phyloP scores from a whole-genome alignment of 2,329 filamentous ascomycete species.

The Lachnellula arida region DNA sequence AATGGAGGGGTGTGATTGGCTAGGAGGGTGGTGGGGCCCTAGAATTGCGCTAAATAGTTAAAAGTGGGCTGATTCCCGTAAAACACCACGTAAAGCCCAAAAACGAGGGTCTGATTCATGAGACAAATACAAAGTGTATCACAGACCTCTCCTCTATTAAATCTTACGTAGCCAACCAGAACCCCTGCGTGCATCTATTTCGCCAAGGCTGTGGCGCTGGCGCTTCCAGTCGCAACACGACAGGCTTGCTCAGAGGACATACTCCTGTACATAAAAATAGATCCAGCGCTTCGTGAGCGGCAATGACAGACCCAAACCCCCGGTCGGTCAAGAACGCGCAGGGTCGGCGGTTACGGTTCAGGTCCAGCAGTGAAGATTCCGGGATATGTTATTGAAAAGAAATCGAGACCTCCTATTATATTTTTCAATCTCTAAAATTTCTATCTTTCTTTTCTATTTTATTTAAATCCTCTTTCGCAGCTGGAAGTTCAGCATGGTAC shows the following conservation, averaged over 20 bases:
- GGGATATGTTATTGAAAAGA: neutral
- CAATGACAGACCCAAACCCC: neutral
- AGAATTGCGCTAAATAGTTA: too few species aligned
- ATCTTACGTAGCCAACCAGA: neutral
- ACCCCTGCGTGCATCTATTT: neutral
- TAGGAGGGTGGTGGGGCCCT: too few species aligned
- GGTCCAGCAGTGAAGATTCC: too few species aligned
- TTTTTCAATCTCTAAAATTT: neutral
- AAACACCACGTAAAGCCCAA: too few species aligned
- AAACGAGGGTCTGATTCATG: too few species aligned
- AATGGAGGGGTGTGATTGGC: too few species aligned
- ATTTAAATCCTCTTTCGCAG: neutral
- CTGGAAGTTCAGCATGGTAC: conserved; percentile 9
- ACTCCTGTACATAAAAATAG: too few species aligned
- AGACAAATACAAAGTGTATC: too few species aligned
- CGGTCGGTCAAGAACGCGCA: neutral
- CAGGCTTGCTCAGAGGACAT: neutral
- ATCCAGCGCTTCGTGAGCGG: neutral
- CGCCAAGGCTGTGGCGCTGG: neutral
- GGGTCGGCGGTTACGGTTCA: neutral
- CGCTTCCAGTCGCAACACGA: neutral
- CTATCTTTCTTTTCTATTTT: neutral
- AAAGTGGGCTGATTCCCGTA: too few species aligned
- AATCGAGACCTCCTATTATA: neutral
- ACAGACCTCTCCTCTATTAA: neutral